A percentile compares a stretch with the other conserved stretches of the same genome.
Evolutionary conservation across 176 grass and related monocot genomes (phyloP).

Genomic region (barley (Hordeum vulgare)): MorexV3_pseudomolecules_assembly NC_058522.1:403806497-403806996

Average conservation of each 20-base stretch:
- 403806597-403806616: background rate
- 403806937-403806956: slow-evolving; percentile 22
- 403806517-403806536: background rate
- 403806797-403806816: background rate
- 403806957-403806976: slow-evolving; percentile 26
- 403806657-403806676: background rate
- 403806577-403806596: background rate
- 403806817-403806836: background rate
- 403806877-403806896: background rate
- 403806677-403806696: background rate
- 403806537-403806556: background rate
- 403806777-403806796: background rate
- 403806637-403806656: background rate
- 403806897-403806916: background rate
- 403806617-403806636: background rate
- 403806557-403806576: background rate
- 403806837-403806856: background rate
- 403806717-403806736: background rate
- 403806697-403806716: background rate
- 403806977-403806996: slow-evolving; percentile 12
- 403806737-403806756: background rate
- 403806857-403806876: background rate
- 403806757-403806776: background rate
- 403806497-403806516: background rate
- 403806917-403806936: background rate